Conservation (phyloP, 2,329 filamentous ascomycete species). For the Talaromyces sp. region DNA sequence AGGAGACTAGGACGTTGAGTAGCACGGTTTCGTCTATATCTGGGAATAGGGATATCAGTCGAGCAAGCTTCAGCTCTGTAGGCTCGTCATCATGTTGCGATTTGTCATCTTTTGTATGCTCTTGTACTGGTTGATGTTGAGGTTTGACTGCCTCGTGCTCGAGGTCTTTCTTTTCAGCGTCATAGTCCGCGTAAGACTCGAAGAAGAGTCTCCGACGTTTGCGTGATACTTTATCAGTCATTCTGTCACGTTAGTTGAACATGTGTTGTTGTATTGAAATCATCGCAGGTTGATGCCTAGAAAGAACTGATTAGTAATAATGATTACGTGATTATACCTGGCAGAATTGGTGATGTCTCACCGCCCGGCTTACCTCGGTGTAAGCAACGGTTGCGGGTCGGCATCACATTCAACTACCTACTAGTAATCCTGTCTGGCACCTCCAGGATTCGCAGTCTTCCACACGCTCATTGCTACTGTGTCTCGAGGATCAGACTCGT, state of each 20-base stretch:
- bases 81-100: constrained; percentile 62
- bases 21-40: constrained; percentile 63
- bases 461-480: not conserved
- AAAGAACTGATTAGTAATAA: constrained; percentile 1
- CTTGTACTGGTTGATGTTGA: not conserved
- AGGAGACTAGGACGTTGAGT: constrained; percentile 74
- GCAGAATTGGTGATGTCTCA: not conserved
- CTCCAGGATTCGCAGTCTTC: not conserved
- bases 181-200: constrained; percentile 10
- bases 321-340: constrained; percentile 1
- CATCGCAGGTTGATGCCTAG: not conserved
- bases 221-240: not conserved
- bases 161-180: not conserved
- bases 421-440: no score
- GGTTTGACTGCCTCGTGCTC: not conserved
- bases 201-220: constrained; percentile 18
- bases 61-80: constrained; percentile 85
- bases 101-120: not conserved
- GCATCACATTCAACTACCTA: constrained; percentile 18
- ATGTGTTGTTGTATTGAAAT: not conserved
- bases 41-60: constrained; percentile 75
- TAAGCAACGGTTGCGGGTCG: constrained; percentile 9
- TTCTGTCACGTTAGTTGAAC: no score
- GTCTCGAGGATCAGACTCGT: not conserved
- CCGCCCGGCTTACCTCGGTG: constrained; percentile 15